Conservation (phyloP, 106 monocot genomes). For the Amphibolis antarctica region DNA sequence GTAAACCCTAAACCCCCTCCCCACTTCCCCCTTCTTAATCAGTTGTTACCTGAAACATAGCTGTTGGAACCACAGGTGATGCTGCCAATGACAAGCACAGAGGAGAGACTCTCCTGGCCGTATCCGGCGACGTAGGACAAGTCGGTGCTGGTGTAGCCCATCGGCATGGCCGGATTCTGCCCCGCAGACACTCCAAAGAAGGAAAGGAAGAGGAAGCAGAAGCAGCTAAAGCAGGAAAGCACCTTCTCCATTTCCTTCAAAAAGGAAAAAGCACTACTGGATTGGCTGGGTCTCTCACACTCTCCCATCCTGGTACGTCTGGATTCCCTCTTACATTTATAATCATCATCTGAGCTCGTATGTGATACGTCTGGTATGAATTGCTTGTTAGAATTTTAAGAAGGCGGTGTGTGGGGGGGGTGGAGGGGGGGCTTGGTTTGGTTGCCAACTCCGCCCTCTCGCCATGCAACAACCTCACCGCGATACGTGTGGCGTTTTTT, state of each 20-base stretch:
- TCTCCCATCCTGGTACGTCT: no score
- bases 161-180: conserved; percentile 2
- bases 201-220: conserved; percentile 7
- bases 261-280: no score
- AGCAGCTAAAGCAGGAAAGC: background rate
- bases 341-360: background rate
- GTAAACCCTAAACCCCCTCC: no score
- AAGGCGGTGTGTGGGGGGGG: background rate
- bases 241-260: conserved; percentile 1
- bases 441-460: background rate
- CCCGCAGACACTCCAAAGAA: background rate
- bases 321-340: background rate
- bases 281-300: no score
- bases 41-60: conserved; percentile 30
- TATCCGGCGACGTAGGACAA: conserved; percentile 46
- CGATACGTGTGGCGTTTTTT: background rate
- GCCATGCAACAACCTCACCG: background rate
- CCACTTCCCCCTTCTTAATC: no score
- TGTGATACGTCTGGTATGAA: background rate
- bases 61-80: conserved; percentile 34
- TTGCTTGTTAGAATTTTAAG: background rate
- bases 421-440: background rate
- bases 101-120: conserved; percentile 65
- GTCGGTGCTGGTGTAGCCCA: conserved; percentile 24
- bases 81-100: conserved; percentile 47